Conservation (phyloP, 345 rosid species). For the Populus ilicifolia region DNA sequence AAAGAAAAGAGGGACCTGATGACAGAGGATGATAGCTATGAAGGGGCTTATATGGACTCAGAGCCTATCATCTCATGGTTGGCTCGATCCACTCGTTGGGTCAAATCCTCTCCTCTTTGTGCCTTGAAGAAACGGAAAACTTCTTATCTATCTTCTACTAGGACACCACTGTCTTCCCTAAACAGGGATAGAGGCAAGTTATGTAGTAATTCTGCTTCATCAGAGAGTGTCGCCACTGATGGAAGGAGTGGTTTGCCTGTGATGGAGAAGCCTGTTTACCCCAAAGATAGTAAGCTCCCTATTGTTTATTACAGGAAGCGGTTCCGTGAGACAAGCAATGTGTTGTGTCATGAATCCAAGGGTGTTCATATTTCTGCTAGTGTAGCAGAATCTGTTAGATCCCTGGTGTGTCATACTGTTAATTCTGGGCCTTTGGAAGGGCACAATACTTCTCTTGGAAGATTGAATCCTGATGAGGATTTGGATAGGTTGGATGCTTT, state of each 20-base stretch:
- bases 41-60: constrained; percentile 60
- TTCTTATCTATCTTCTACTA: constrained; percentile 22
- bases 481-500: constrained; percentile 8
- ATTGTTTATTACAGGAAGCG: constrained; percentile 81
- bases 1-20: constrained; percentile 39
- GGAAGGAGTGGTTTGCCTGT: constrained; percentile 33
- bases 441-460: constrained; percentile 23
- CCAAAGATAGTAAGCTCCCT: constrained; percentile 46
- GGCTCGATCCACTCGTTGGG: constrained; percentile 54
- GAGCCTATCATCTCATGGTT: constrained; percentile 93
- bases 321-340: constrained; percentile 41
- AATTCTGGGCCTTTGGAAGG: constrained; percentile 22
- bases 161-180: constrained; percentile 16
- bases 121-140: constrained; percentile 51
- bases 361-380: constrained; percentile 17
- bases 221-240: constrained; percentile 29
- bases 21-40: constrained; percentile 48
- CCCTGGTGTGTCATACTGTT: constrained; percentile 23
- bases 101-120: constrained; percentile 52
- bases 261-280: constrained; percentile 30
- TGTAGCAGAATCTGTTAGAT: constrained; percentile 18
- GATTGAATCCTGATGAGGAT: constrained; percentile 31
- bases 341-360: constrained; percentile 5
- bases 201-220: constrained; percentile 28
- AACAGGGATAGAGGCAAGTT: constrained; percentile 27